phyloP scores from a whole-genome alignment of 148 eudicot genomes.

The Rhododendron mucronatum region DNA sequence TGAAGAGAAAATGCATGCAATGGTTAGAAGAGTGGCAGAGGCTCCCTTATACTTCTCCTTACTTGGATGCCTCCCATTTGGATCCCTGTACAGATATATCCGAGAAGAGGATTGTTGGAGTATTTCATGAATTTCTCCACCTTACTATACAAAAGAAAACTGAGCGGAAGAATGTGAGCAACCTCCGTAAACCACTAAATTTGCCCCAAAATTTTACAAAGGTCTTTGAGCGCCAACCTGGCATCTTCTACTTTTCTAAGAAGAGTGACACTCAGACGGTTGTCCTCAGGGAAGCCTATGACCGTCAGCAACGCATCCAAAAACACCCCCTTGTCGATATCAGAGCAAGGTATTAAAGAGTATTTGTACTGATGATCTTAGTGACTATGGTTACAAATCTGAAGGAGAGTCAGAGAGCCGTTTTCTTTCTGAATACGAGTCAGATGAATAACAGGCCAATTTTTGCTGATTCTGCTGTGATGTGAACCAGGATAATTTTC shows the following conservation, averaged over 20 bases:
- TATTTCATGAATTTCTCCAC: constrained; percentile 83
- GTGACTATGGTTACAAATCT: background rate
- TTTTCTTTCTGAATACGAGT: constrained; percentile 1
- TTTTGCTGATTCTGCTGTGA: background rate
- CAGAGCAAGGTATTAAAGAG: constrained; percentile 38
- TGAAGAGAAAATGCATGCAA: constrained; percentile 68
- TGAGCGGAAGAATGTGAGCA: constrained; percentile 77
- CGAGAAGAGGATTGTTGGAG: constrained; percentile 83
- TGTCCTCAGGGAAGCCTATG: constrained; percentile 72
- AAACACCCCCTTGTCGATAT: constrained; percentile 72
- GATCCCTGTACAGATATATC: constrained; percentile 89
- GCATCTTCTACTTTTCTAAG: constrained; percentile 78
- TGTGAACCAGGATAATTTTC: background rate
- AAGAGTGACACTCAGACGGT: constrained; percentile 72
- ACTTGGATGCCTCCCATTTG: constrained; percentile 62
- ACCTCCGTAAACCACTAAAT: constrained; percentile 58
- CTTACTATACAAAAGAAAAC: constrained; percentile 63
- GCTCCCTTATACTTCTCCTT: constrained; percentile 89
- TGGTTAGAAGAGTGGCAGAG: constrained; percentile 94
- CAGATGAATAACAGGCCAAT: background rate
- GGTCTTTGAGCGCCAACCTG: constrained; percentile 94
- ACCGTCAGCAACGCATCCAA: constrained; percentile 45
- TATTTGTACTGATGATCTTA: background rate
- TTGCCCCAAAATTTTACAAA: constrained; percentile 90
- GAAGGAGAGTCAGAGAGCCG: background rate